Percentiles rank a stretch among this genome's conserved stretches.
Conservation (phyloP, 768 basidiomycete species). For the Postia placenta region DNA sequence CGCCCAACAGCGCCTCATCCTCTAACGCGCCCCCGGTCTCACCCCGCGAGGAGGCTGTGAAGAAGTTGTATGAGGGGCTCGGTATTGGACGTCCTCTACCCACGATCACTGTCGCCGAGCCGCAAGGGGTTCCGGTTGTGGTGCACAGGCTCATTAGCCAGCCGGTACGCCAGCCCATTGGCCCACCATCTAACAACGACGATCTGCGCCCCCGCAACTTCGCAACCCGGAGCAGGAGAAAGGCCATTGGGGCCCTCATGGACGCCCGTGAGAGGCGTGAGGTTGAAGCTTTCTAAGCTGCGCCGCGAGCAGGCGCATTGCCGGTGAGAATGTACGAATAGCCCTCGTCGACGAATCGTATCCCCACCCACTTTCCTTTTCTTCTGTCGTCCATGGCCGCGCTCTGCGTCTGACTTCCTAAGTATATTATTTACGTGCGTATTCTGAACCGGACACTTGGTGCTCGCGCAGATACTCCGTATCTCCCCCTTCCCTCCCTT, state of each 20-base stretch:
- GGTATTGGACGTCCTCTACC: conserved; percentile 73
- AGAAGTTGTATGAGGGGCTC: conserved; percentile 84
- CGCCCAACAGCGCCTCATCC: conserved; percentile 67
- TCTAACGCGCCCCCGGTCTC: conserved; percentile 51
- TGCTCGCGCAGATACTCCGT: conserved; percentile 13
- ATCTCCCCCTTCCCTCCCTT: conserved; percentile 16
- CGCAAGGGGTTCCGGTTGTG: conserved; percentile 31
- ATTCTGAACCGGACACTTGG: conserved; percentile 12
- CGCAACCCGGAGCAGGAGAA: conserved; percentile 76
- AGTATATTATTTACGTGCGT: conserved; percentile 17
- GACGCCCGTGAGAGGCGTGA: conserved; percentile 78
- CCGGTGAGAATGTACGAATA: conserved; percentile 16
- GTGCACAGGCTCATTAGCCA: conserved; percentile 54
- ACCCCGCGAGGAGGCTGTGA: conserved; percentile 80
- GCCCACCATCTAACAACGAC: conserved; percentile 81
- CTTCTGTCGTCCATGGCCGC: conserved; percentile 1
- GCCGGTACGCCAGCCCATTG: conserved; percentile 79
- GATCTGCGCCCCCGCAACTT: conserved; percentile 88
- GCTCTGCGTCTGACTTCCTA: not conserved
- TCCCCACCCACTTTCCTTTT: conserved; percentile 10
- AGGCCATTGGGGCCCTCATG: conserved; percentile 79
- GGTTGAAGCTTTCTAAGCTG: conserved; percentile 59
- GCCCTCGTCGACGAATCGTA: conserved; percentile 2
- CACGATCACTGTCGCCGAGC: conserved; percentile 28
- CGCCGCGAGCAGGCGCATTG: conserved; percentile 1